phyloP scores from a whole-genome alignment of 257 asterid species.

The Prunella vulgaris region DNA sequence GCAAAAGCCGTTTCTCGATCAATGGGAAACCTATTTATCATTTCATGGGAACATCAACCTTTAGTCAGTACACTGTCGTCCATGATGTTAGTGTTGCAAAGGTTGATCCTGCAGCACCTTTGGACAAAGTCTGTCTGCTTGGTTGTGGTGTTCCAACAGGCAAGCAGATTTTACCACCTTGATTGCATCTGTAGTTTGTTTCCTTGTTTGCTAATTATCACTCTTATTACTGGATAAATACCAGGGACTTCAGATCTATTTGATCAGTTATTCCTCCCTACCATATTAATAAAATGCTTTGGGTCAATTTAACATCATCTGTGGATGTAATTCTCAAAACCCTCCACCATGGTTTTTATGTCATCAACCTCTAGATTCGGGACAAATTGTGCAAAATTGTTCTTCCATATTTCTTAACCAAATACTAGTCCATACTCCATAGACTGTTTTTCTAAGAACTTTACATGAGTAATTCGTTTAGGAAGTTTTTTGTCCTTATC shows the following conservation, averaged over 20 bases:
- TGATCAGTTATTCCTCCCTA: too few relatives aligned
- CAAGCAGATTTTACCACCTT: constrained; percentile 24
- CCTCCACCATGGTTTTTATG: not conserved
- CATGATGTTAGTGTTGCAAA: constrained; percentile 96
- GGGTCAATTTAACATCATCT: not conserved
- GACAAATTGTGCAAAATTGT: not conserved
- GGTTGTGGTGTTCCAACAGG: constrained; percentile 99
- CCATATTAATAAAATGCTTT: not conserved
- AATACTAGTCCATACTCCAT: not conserved
- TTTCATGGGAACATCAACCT: constrained; percentile 99
- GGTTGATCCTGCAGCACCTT: constrained; percentile 77
- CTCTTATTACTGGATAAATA: not conserved
- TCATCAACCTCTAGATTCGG: not conserved
- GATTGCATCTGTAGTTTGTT: not conserved
- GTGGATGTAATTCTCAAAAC: not conserved
- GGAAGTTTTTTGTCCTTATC: not conserved
- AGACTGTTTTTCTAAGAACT: not conserved
- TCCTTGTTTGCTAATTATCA: not conserved
- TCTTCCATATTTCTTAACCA: not conserved
- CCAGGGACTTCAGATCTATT: too few relatives aligned
- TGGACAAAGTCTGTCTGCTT: constrained; percentile 91
- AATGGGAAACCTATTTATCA: constrained; percentile 83
- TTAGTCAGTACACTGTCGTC: constrained; percentile 94
- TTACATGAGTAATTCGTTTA: not conserved
- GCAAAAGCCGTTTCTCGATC: constrained; percentile 81